phyloP scores from a whole-genome alignment of 1,284 basidiomycete species.

The Lentinus polychrous region DNA sequence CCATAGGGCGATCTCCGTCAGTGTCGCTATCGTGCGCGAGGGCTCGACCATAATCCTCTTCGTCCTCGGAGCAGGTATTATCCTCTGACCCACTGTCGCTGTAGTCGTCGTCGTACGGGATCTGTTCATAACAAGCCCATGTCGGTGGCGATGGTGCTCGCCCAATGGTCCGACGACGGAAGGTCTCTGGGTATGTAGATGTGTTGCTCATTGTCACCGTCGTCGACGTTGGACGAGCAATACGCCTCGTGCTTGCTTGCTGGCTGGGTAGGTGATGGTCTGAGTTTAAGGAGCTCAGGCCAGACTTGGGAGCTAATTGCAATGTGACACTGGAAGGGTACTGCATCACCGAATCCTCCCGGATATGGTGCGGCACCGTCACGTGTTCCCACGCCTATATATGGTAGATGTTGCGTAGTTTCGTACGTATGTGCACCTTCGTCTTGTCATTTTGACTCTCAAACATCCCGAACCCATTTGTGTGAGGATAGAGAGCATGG shows the following conservation, averaged over 20 bases:
- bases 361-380: not conserved
- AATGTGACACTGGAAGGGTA: constrained; percentile 1
- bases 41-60: constrained; percentile 47
- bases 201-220: constrained; percentile 13
- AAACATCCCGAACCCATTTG: not conserved
- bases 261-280: constrained; percentile 17
- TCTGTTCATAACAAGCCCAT: constrained; percentile 84
- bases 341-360: constrained; percentile 4
- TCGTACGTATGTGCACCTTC: too few relatives aligned
- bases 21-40: constrained; percentile 22
- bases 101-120: constrained; percentile 46
- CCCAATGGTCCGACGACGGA: constrained; percentile 64
- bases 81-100: constrained; percentile 38
- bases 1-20: constrained; percentile 23
- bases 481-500: constrained; percentile 49
- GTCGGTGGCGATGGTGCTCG: constrained; percentile 75
- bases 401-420: too few relatives aligned
- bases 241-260: constrained; percentile 2
- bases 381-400: constrained; percentile 3
- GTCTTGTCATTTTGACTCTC: too few relatives aligned
- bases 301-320: constrained; percentile 9
- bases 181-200: constrained; percentile 37
- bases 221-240: not conserved
- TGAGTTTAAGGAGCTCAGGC: constrained; percentile 16
- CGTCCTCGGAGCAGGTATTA: constrained; percentile 64